Evolutionary conservation across 2,329 filamentous ascomycete species (phyloP), one percentile per base, ranked within the genome.

Genomic region (Fusarium irregulare): DNA sequence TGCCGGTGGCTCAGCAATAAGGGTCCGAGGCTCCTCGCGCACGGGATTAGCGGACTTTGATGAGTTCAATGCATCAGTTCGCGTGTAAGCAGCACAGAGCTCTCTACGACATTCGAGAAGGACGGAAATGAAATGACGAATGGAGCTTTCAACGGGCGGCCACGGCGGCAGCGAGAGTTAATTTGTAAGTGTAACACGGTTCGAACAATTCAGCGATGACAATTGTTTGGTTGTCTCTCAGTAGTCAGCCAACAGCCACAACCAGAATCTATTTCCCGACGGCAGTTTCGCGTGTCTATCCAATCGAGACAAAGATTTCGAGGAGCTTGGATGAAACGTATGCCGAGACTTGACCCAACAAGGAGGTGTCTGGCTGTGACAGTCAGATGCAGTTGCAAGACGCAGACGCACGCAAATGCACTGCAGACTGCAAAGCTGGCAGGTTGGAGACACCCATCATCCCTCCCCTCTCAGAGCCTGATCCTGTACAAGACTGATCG

Each of bases 301-400:
- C 57, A 70, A 56, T 70, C 48, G 66, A 58, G 45, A 59, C 53
- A 46, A 46, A 46, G 61, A 62, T 25, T 47, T 58, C n/a, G 45
- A 56, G 54, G 49, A 64, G 27, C 58, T 68, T 68, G 40, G 40
- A 57, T 70, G 67, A 70, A 71, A 70, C 67, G 53, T 55, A 55
- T 60, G 58, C 64, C 67, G 67, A 70, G 63, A 71, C 54, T 68
- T 66, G 34, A 27, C 28, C 62, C 46, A 64, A 57, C 59, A 64
- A 66, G 63, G 63, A 32, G 56, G 61, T 53, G 49, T 42, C 23
- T 41, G 49, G 23, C 49, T 53, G 49, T 53, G 49, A 53, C 49
- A 53, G 41, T 25, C 49, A 53, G 49, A 34, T n/a, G 49, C 49
- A 53, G 32, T 27, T 9, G 23, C 32, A 51, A 51, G 32, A 16